Percentiles rank a stretch among this genome's conserved stretches.
Conservation (phyloP, 352 stramenopile genomes). For the Globisporangium barbulae region DNA sequence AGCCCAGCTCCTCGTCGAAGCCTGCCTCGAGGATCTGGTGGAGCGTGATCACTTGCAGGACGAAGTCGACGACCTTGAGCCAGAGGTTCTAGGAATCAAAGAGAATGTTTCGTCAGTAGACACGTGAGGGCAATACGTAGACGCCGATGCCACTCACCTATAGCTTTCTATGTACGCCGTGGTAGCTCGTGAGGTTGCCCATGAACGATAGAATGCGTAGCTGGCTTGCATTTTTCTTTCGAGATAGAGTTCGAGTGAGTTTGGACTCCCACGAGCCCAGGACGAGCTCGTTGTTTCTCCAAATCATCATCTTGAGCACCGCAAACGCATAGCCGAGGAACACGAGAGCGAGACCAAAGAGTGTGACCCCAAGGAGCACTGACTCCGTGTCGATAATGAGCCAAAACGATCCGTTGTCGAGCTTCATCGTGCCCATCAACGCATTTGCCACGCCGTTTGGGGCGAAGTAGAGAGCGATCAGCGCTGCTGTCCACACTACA, state of each 20-base stretch:
- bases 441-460: background rate
- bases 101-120: background rate
- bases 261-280: background rate
- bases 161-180: slow-evolving; percentile 1
- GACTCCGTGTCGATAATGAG: slow-evolving; percentile 13
- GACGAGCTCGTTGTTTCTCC: background rate
- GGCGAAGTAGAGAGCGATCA: background rate
- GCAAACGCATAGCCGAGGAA: background rate
- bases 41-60: slow-evolving; percentile 22
- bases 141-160: slow-evolving; percentile 3
- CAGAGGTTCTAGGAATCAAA: slow-evolving; percentile 21
- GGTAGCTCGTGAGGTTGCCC: slow-evolving; percentile 3
- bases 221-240: background rate
- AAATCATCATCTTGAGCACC: background rate
- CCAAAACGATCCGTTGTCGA: slow-evolving; percentile 16
- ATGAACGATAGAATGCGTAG: background rate
- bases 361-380: background rate
- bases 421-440: slow-evolving; percentile 7
- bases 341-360: background rate
- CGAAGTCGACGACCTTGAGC: slow-evolving; percentile 25
- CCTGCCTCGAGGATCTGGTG: slow-evolving; percentile 24
- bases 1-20: slow-evolving; percentile 12
- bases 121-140: background rate
- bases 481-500: background rate
- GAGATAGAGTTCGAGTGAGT: background rate